Base-by-base conservation (phyloP, 352 stramenopile genomes). In the Pythium aphanidermatum region DNA sequence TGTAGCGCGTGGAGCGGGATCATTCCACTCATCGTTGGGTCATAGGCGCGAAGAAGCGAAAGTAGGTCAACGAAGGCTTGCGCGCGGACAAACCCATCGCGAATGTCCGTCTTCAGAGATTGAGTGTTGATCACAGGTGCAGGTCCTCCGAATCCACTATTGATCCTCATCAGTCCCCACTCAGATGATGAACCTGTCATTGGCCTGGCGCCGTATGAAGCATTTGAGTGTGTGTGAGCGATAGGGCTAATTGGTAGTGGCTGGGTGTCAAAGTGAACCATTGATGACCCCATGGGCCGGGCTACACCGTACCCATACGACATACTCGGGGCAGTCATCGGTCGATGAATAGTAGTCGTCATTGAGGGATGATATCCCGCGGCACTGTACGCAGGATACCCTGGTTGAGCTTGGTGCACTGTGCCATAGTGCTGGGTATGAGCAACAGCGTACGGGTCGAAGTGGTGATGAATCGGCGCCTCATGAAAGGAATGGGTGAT, bases 401-500 rank as follows among this genome's bases (percentile, higher is more conserved):
- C 25, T 37, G 38, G 20, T 17, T 46, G 16, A 25, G 24, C 5
- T 24, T 52, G 41, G 21, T 43, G 29, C 0, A 32, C 31, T 11
- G 11, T 33, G 8, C 24, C 28, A 23, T 37, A 53, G 48, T 24
- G 24, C 9, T 28, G 44, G 3, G 24, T 24, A 4, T 40, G 58
- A 25, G 46, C 49, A 13, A 51, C 36, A 1, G 46, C 31, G 8
- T 47, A 48, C 12, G 37, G 13, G 11, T 61, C 51, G 34, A 48
- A 55, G 12, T n/a, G n/a, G n/a, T n/a, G n/a, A n/a, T n/a, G n/a
- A n/a, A n/a, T n/a, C n/a, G n/a, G n/a, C n/a, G n/a, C n/a, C n/a
- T n/a, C n/a, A n/a, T n/a, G n/a, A n/a, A 49, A 40, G 27, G 74
- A 83, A 43, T 86, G 74, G 5, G 74, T 86, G 53, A 86, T 76